Evolutionary conservation across 331 rosid species (phyloP), one percentile per base, ranked within the genome.

Genomic region (Phaseolus coccineus): DNA sequence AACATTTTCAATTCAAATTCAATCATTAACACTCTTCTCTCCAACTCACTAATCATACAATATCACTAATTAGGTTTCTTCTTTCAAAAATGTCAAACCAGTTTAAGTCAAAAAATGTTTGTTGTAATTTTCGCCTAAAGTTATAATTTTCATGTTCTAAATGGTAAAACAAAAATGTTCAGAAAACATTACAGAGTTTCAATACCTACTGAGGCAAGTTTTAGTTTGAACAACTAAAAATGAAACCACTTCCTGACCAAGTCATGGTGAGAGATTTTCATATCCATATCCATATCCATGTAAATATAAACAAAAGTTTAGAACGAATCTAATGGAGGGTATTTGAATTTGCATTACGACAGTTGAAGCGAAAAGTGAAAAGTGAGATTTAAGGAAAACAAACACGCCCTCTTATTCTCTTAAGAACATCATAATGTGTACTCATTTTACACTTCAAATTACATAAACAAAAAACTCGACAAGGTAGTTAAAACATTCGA

Each of bases 1-100:
- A 6, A 3, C 6, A 53, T 71, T 81, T 75, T 31, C 2, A 73
- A 78, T 77, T 78, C 83, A 65, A 73, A 71, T 42, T 42, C 47
- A 9, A 42, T 42, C 47, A 42, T 42, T 42, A 53, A 16, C 57
- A 52, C 53, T 48, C 0, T 4, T 15, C 19, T 14, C n/a, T 48
- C n/a, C n/a, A 12, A 10, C 4, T 11, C 15, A 46, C 55, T 44
- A 44, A 11, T 44, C 50, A 44, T 44, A 44, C 12, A 42, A 42
- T 9, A 16, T n/a, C 0, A 16, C 11, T 15, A 7, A n/a, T 53
- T 31, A 33, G 48, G 50, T 35, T 16, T 64, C 46, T 64, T 31
- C 0, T 62, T 37, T 65, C 3, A 19, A 66, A 66, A 64, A 35
- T 64, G n/a, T 3, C 50, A 63, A 14, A 13, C 24, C 68, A 27